Conservation (phyloP, 148 eudicot species). For the Selenicereus undatus region DNA sequence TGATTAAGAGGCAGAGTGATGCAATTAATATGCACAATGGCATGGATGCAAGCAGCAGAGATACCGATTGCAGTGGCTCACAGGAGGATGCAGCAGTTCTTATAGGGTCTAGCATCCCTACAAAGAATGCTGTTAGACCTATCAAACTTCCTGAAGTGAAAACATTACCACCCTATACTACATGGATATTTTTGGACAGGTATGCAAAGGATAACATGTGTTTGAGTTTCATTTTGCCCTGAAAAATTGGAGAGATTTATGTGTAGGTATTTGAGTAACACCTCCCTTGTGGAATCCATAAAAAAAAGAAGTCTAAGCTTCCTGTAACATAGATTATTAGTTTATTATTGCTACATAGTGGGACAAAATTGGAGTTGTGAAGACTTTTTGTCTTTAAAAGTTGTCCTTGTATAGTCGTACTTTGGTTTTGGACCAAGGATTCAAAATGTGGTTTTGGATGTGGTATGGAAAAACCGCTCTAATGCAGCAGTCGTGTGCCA, state of each 20-base stretch:
- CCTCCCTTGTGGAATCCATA: neutral
- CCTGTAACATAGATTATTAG: neutral
- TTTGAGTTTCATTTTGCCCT: neutral
- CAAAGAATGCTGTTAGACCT: conserved; percentile 79
- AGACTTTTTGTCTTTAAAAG: too few relatives aligned
- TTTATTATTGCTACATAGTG: neutral
- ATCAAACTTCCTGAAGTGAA: conserved; percentile 73
- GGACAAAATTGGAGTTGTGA: neutral
- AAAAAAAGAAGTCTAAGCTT: neutral
- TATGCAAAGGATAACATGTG: conserved; percentile 25
- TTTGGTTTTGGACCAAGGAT: neutral
- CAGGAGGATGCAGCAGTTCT: conserved; percentile 83
- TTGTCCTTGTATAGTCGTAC: neutral
- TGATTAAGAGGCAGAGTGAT: conserved; percentile 74
- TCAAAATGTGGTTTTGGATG: too few relatives aligned
- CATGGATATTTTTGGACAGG: conserved; percentile 96
- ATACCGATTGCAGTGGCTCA: conserved; percentile 56
- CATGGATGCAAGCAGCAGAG: conserved; percentile 45
- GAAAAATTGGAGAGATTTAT: neutral
- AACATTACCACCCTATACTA: conserved; percentile 81
- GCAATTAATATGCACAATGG: conserved; percentile 80
- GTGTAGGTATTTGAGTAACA: neutral
- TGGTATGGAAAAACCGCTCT: too few relatives aligned
- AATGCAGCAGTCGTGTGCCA: too few relatives aligned
- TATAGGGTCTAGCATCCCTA: conserved; percentile 76